These are phyloP conservation scores for Juglanconis sp. DNA, from an alignment of 2,329 filamentous ascomycete genomes.

Conservation along the genomic window DNA sequence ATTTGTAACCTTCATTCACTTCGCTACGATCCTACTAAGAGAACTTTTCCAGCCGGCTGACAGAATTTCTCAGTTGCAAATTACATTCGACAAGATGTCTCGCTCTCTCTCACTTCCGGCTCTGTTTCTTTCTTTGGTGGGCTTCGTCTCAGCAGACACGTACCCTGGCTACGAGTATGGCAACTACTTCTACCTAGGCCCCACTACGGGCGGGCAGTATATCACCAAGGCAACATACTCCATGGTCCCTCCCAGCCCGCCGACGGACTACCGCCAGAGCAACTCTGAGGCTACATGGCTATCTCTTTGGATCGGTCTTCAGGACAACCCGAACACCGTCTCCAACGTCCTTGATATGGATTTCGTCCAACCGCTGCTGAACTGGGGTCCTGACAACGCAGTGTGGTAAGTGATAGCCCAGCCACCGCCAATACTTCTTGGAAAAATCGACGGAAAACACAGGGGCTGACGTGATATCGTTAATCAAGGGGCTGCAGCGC, in stretches of 20 bases:
- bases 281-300: slow-evolving; percentile 6
- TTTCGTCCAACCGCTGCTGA: slow-evolving; percentile 17
- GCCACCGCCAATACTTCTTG: too few relatives aligned
- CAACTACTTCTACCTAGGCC: slow-evolving; percentile 17
- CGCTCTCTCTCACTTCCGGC: neutral
- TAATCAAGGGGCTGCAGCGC: slow-evolving; percentile 7
- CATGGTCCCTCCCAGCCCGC: slow-evolving; percentile 1
- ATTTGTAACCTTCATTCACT: too few relatives aligned
- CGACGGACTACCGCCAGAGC: slow-evolving; percentile 1
- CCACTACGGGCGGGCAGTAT: slow-evolving; percentile 7
- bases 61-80: neutral
- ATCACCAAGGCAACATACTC: slow-evolving; percentile 18
- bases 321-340: neutral
- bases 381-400: slow-evolving; percentile 11
- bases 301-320: slow-evolving; percentile 15
- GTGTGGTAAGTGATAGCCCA: neutral
- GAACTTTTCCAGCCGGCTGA: too few relatives aligned
- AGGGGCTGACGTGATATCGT: neutral
- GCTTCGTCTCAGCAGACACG: neutral
- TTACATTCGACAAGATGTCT: neutral
- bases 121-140: neutral
- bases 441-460: neutral
- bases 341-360: slow-evolving; percentile 11
- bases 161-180: neutral
- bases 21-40: too few relatives aligned